Conservation (phyloP, 805 yeast species). For the Suhomyces pyralidae region DNA sequence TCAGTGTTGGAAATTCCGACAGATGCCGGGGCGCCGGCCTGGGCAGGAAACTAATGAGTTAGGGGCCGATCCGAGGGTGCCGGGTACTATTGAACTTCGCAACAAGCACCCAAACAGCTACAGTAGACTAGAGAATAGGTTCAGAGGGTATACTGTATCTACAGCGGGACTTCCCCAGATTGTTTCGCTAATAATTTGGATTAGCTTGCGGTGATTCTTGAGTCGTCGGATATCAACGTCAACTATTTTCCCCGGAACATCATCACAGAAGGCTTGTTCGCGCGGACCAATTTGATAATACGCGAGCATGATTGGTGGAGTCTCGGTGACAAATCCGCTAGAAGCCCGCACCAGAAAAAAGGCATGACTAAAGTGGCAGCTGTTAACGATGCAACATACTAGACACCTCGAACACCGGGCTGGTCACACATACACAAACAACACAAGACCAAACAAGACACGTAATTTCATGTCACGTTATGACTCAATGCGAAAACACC, state of each 20-base stretch:
- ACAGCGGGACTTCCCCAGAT: background rate
- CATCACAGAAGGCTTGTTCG: background rate
- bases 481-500: background rate
- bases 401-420: background rate
- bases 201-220: background rate
- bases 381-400: background rate
- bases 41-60: background rate
- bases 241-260: background rate
- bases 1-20: background rate
- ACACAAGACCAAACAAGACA: background rate
- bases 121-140: background rate
- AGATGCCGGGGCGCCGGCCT: background rate
- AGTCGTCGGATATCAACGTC: background rate
- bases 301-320: background rate
- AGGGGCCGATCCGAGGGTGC: conserved; percentile 1
- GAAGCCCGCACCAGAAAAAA: background rate
- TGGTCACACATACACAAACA: background rate
- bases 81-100: background rate
- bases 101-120: background rate
- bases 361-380: background rate
- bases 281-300: background rate
- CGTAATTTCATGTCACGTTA: background rate
- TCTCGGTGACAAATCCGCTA: background rate
- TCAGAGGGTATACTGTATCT: background rate
- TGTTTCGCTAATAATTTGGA: background rate